Evolutionary conservation across 1,139 yeast genomes (phyloP).

Genomic region (Pneumocystis carinii): DNA sequence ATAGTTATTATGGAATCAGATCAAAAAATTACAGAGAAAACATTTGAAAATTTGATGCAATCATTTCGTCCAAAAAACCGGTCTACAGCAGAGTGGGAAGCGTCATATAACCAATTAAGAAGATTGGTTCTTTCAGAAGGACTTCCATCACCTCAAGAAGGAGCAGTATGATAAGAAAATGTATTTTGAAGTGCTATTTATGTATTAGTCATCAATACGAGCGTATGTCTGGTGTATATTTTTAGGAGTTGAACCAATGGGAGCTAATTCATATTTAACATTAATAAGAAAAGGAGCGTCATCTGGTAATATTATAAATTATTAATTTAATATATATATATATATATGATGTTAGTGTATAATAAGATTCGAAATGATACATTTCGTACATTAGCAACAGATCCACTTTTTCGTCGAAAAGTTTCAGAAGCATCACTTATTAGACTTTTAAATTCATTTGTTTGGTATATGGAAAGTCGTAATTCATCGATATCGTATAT

Average conservation of each 20-base stretch:
- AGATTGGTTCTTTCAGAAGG: background rate
- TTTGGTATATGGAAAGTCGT: conserved; percentile 31
- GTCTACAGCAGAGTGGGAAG: background rate
- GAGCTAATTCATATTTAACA: conserved; percentile 36
- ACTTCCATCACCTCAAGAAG: background rate
- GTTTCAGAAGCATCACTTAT: conserved; percentile 58
- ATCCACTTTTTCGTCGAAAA: conserved; percentile 44
- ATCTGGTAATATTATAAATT: conserved; percentile 16
- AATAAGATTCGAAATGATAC: conserved; percentile 75
- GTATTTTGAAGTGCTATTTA: background rate
- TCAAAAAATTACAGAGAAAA: background rate
- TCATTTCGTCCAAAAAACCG: conserved; percentile 1
- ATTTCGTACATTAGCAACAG: conserved; percentile 71
- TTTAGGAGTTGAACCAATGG: conserved; percentile 46
- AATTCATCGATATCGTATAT: conserved; percentile 36
- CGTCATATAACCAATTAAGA: background rate
- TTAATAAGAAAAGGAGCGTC: conserved; percentile 46
- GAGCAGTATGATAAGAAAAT: background rate
- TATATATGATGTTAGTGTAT: conserved; percentile 25
- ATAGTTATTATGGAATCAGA: background rate
- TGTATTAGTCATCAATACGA: conserved; percentile 23
- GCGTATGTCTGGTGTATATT: conserved; percentile 72
- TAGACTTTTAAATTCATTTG: conserved; percentile 59
- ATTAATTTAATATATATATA: background rate
- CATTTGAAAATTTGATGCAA: background rate